Evolutionary conservation across 805 yeast genomes (phyloP), one percentile per base, ranked within the genome.

Genomic region (Dipodascus geniculatus): DNA sequence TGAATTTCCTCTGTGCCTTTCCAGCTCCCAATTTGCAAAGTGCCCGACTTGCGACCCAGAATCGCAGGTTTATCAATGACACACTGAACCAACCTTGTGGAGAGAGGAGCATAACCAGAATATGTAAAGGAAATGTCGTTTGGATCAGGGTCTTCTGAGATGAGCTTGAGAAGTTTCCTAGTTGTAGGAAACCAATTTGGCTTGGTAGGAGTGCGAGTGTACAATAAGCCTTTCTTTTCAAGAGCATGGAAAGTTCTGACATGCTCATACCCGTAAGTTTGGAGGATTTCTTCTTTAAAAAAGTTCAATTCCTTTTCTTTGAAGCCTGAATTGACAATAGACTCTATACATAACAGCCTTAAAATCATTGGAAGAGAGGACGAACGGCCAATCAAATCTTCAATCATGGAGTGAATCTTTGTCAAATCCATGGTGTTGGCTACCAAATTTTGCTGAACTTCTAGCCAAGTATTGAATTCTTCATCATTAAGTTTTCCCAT

Each of bases 81-180:
- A 20, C 81, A 68, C 67, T 90, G 89, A 2, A 87, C 75, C 11
- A 89, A 61, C 56, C 97, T 73, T 2, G 82, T 74, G 1, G 80
- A 70, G 2, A 91, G 65, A 1, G 99, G 98, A 0, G 88, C 85
- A 28, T 80, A 85, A 0, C 95, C 93, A 3, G 96, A 85, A 56
- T 85, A 80, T 0, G 88, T 81, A 63, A 82, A 85, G 0, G 82
- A 70, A 2, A 81, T 75, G 52, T 71, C 72, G 23, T 71, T 71
- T 31, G 81, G 79, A 52, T 73, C 66, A 53, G 68, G 66, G n/a
- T 63, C 65, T 38, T 65, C 65, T 6, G 63, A 58, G 17, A 57
- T 58, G 44, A 61, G 62, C 47, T 55, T 53, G 49, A 70, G 57
- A 3, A 57, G 49, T 51, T 28, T 87, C 79, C 66, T 77, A 70